phyloP scores from a whole-genome alignment of 352 stramenopile species.

The Globisporangium emineosum region DNA sequence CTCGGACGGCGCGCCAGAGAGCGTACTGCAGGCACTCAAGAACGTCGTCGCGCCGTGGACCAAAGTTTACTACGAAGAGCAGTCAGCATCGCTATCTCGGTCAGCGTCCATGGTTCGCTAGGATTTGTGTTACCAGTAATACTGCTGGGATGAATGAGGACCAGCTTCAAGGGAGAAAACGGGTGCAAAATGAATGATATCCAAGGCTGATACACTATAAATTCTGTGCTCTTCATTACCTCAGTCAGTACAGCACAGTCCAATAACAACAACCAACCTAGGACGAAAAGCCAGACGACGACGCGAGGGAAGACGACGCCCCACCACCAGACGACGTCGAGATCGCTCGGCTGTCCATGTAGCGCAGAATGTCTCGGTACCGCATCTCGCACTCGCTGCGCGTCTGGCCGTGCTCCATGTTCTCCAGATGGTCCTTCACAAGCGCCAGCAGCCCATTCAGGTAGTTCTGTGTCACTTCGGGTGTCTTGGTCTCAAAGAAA shows the following conservation, averaged over 20 bases:
- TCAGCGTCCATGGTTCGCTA: background rate
- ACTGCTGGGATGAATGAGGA: background rate
- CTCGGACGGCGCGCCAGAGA: conserved; percentile 25
- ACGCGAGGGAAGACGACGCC: conserved; percentile 21
- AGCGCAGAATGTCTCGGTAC: conserved; percentile 81
- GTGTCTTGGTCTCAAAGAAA: conserved; percentile 89
- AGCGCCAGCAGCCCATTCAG: conserved; percentile 77
- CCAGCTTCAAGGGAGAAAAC: background rate
- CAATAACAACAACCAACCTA: background rate
- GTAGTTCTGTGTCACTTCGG: conserved; percentile 70
- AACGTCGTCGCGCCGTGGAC: conserved; percentile 17
- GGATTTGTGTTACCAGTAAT: too few species aligned
- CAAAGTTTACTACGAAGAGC: conserved; percentile 1
- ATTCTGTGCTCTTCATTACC: background rate
- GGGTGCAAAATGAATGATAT: background rate
- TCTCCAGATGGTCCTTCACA: conserved; percentile 93
- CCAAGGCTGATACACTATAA: background rate
- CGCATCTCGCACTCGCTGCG: conserved; percentile 77
- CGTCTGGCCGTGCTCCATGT: conserved; percentile 73
- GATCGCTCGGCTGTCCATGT: conserved; percentile 57
- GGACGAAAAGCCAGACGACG: background rate
- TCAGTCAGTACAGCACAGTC: background rate
- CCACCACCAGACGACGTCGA: conserved; percentile 20
- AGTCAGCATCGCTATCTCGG: background rate
- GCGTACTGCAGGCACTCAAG: conserved; percentile 25